Base-by-base conservation (phyloP, 371 early-diverging fungal genomes). In the Mortierella sp. region DNA sequence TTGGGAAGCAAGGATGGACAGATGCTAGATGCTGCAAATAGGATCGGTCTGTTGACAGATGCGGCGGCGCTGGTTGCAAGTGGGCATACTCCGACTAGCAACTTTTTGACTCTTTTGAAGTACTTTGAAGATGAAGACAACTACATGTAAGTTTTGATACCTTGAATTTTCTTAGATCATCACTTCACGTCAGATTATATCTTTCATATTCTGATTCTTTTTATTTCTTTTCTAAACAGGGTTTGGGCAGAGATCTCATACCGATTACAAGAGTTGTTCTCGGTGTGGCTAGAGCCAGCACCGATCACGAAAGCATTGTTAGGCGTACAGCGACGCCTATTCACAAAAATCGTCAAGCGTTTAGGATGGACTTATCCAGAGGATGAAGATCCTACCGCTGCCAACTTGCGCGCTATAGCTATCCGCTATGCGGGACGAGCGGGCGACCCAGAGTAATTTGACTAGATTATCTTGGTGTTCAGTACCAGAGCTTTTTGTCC, bases 11-110 rank as follows among this genome's bases (percentile, higher is more conserved):
- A 59, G 43, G 43, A 37, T 28, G 22, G 43, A 55, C 64, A 75
- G 72, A 45, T 86, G 64, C 59, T 87, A 59, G 78, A 75, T 18
- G 85, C 89, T 0, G 78, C 78, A 32, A 93, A 94, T 68, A 84
- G 90, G 14, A 85, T 92, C 22, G 93, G 94, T 35, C 67, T 94
- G 3, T 55, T 94, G 49, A 84, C 89, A 5, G 94, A 94, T 78
- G 76, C 90, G 3, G 92, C 90, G 40, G 88, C 91, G 1, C 80
- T 96, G 62, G 90, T 91, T 10, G 70, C 85, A 4, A 88, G 90
- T 78, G 92, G 92, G 40, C 84, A 87, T 35, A 86, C 87, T n/a
- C 81, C 77, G 0, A 90, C 90, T 1, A 84, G 87, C 68, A 88
- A 89, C 39, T 88, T 90, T 63, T 78, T 93, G 74, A 88, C 87